Evolutionary conservation across 805 yeast genomes (phyloP).

Genomic region (Maudiozyma barnettii): DNA sequence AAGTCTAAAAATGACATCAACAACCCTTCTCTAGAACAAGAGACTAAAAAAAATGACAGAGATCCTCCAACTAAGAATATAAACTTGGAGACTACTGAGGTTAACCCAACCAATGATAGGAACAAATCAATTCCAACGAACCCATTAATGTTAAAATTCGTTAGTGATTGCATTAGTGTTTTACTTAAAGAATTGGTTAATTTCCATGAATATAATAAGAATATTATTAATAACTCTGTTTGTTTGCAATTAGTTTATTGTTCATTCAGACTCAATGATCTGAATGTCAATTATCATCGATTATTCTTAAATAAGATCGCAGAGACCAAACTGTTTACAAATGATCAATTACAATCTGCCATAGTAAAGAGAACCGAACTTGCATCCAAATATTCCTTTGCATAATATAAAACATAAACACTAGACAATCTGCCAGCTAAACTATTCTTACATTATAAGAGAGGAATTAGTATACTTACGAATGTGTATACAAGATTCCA

Average conservation of each 20-base stretch:
- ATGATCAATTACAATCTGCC: conserved; percentile 17
- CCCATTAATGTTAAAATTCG: conserved; percentile 28
- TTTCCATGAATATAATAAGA: not conserved
- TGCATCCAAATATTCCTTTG: conserved; percentile 20
- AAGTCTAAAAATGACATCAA: too few species aligned
- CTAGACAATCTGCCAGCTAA: too few species aligned
- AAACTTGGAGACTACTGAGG: not conserved
- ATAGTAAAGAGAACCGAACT: conserved; percentile 27
- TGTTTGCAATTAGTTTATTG: conserved; percentile 80
- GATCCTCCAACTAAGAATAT: not conserved
- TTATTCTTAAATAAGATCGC: conserved; percentile 23
- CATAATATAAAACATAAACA: conserved; percentile 1
- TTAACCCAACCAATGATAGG: not conserved
- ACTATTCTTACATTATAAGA: too few species aligned
- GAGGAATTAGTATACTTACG: too few species aligned
- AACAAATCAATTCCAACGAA: conserved; percentile 7
- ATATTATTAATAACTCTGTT: conserved; percentile 45
- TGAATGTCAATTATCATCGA: conserved; percentile 25
- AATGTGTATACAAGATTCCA: too few species aligned
- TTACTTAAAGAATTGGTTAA: conserved; percentile 19
- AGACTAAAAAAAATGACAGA: not conserved
- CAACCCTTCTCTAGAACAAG: not conserved
- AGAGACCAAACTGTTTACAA: conserved; percentile 18
- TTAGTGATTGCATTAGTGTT: conserved; percentile 26
- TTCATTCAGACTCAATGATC: conserved; percentile 63